Percentiles rank a stretch among this genome's conserved stretches.
Conservation (phyloP, 352 stramenopile genomes). For the Thraustochytrium sp. region DNA sequence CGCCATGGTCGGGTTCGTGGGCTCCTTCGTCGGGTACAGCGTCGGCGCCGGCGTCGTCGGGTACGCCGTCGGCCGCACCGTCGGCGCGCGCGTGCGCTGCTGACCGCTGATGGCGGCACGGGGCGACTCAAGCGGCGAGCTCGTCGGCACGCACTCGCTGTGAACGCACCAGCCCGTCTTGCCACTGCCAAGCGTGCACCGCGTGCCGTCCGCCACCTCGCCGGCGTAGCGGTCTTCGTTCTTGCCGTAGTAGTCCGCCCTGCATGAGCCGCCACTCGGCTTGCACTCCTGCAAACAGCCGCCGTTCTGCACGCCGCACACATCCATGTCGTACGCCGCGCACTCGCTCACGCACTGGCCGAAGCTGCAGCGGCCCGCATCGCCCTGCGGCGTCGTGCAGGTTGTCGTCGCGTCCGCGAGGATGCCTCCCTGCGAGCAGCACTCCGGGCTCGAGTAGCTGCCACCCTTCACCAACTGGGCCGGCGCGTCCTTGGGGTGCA, state of each 20-base stretch:
- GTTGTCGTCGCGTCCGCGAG: not conserved
- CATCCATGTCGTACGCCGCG: not conserved
- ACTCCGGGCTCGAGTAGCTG: not conserved
- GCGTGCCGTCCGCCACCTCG: not conserved
- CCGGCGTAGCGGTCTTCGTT: not conserved
- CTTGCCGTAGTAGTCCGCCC: not conserved
- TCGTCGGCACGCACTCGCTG: not conserved
- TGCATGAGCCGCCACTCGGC: not conserved
- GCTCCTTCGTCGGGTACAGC: not conserved
- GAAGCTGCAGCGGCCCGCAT: not conserved
- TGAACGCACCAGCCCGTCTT: not conserved
- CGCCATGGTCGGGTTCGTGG: not conserved
- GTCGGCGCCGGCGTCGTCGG: not conserved
- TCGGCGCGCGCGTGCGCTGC: not conserved
- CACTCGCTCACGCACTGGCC: not conserved
- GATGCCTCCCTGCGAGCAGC: not conserved
- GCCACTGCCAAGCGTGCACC: not conserved
- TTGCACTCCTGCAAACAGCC: constrained; percentile 31
- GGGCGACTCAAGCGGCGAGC: not conserved
- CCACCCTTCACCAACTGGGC: not conserved
- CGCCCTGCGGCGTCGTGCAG: not conserved
- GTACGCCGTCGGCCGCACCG: not conserved
- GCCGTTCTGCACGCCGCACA: not conserved
- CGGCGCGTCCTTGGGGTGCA: not conserved
- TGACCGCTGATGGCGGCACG: not conserved